These are phyloP conservation scores for Cytidiella melzeri DNA, from an alignment of 768 basidiomycete species.

Conservation along the genomic window DNA sequence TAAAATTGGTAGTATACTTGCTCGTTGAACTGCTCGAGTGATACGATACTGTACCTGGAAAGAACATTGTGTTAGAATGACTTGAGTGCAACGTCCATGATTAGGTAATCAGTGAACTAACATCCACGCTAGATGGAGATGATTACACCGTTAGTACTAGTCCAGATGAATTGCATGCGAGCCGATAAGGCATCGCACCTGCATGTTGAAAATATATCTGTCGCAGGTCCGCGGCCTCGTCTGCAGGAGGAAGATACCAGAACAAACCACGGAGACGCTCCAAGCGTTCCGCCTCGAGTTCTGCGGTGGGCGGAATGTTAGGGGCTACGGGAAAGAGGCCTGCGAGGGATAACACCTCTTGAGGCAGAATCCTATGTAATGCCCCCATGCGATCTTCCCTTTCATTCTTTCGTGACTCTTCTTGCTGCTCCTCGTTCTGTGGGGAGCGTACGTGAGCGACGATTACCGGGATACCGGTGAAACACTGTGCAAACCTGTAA, in stretches of 20 bases:
- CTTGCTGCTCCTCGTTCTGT: constrained; percentile 55
- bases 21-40: constrained; percentile 48
- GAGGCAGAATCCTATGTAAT: constrained; percentile 51
- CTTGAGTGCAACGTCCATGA: neutral
- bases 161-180: constrained; percentile 2
- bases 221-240: constrained; percentile 55
- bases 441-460: neutral
- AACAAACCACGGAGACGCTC: constrained; percentile 51
- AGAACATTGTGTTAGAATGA: neutral
- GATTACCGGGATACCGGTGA: neutral
- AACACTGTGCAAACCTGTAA: constrained; percentile 49
- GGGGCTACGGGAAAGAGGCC: constrained; percentile 59
- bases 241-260: constrained; percentile 63
- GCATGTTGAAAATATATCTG: constrained; percentile 58
- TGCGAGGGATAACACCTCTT: constrained; percentile 58
- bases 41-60: constrained; percentile 60
- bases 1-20: constrained; percentile 49
- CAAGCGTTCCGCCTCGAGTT: constrained; percentile 22
- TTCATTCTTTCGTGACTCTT: constrained; percentile 41
- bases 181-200: constrained; percentile 1
- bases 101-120: constrained; percentile 24
- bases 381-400: constrained; percentile 40
- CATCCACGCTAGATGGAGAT: constrained; percentile 67
- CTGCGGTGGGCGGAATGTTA: constrained; percentile 30
- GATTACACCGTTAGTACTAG: constrained; percentile 30